A percentile compares a stretch with the other conserved stretches of the same genome.
These are phyloP conservation scores for Firmiana major DNA, from an alignment of 345 rosid species.

Conservation along the genomic window DNA sequence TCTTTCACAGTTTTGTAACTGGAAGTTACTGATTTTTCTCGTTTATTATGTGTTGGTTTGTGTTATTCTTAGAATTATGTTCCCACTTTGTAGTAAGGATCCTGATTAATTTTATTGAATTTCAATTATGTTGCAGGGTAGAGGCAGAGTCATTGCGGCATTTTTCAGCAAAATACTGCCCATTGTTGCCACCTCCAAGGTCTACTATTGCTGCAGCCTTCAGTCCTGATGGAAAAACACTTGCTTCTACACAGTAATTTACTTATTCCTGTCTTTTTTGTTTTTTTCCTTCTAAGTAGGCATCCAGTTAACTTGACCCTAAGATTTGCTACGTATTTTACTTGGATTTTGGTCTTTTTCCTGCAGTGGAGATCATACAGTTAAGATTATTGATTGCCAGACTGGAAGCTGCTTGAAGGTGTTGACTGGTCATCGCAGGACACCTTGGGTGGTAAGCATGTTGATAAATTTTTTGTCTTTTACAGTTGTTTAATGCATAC, in stretches of 20 bases:
- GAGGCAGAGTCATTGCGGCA: conserved; percentile 72
- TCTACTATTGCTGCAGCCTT: conserved; percentile 91
- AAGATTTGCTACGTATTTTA: conserved; percentile 7
- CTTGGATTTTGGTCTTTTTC: conserved; percentile 2
- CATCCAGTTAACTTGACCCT: background rate
- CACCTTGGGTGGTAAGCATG: conserved; percentile 81
- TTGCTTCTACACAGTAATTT: conserved; percentile 88
- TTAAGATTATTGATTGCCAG: conserved; percentile 70
- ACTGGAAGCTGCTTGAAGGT: conserved; percentile 75
- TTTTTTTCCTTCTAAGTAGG: background rate
- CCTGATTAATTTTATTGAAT: conserved; percentile 3
- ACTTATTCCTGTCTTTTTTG: conserved; percentile 29
- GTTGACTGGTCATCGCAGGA: conserved; percentile 71
- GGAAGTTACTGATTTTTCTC: background rate
- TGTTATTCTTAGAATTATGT: background rate
- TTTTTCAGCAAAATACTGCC: conserved; percentile 68
- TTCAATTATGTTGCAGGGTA: conserved; percentile 40
- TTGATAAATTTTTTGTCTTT: background rate
- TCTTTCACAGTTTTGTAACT: conserved; percentile 6
- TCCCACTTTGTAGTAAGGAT: background rate
- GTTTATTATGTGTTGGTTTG: background rate
- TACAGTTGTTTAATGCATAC: background rate
- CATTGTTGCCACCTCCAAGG: conserved; percentile 67
- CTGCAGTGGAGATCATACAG: conserved; percentile 86
- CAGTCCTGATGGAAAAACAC: conserved; percentile 69